Conservation (phyloP, 345 rosid species). For the Citrus mangshanensis region DNA sequence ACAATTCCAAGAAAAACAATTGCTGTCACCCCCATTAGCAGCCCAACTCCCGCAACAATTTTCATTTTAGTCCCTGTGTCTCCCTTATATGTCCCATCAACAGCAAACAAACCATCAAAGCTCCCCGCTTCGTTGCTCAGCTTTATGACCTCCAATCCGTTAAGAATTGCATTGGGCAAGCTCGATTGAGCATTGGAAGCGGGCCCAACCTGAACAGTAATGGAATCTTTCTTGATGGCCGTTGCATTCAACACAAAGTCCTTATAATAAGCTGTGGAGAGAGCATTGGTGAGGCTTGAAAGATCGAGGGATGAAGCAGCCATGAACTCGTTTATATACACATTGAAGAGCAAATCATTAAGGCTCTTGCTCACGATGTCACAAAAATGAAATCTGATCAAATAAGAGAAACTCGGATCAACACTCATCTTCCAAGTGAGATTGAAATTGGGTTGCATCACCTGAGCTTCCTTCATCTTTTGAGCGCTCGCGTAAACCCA, state of each 20-base stretch:
- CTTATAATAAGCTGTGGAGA: constrained; percentile 48
- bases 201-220: constrained; percentile 68
- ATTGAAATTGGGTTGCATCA: constrained; percentile 57
- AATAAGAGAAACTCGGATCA: constrained; percentile 53
- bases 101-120: constrained; percentile 46
- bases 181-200: constrained; percentile 32
- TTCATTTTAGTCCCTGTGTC: constrained; percentile 30
- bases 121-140: constrained; percentile 56
- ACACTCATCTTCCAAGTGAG: constrained; percentile 67
- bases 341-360: constrained; percentile 58
- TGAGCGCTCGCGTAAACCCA: constrained; percentile 53
- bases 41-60: constrained; percentile 51
- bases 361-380: constrained; percentile 72
- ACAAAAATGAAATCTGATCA: constrained; percentile 73
- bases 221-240: constrained; percentile 39
- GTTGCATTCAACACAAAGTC: constrained; percentile 61
- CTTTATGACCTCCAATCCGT: constrained; percentile 79
- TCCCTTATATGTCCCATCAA: constrained; percentile 33
- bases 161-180: constrained; percentile 56
- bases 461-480: constrained; percentile 50
- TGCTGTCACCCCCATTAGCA: constrained; percentile 47
- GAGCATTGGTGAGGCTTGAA: constrained; percentile 37
- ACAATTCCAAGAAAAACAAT: constrained; percentile 39
- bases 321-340: constrained; percentile 53
- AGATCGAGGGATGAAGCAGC: constrained; percentile 52